A percentile compares a stretch with the other conserved stretches of the same genome.
Evolutionary conservation across 2,329 filamentous ascomycete genomes (phyloP).

Genomic region (Trichoderma oligosporum): DNA sequence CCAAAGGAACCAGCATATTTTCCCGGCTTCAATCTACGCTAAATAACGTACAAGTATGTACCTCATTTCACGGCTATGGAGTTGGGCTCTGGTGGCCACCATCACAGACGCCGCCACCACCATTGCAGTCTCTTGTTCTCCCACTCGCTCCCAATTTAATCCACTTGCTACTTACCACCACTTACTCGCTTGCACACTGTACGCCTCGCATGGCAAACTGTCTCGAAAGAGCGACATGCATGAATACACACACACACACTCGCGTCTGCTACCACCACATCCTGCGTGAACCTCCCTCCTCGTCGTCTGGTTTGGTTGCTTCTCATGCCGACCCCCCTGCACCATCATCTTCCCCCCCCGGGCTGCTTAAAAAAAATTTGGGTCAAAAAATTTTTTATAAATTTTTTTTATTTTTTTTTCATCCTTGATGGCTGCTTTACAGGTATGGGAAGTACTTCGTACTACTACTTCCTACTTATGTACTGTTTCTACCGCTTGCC

Average conservation of each 20-base stretch:
- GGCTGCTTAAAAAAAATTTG: conserved; percentile 1
- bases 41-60: neutral
- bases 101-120: neutral
- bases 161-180: no score
- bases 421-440: neutral
- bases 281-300: conserved; percentile 4
- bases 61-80: neutral
- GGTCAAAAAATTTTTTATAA: no score
- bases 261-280: neutral
- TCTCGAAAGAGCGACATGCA: conserved; percentile 18
- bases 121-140: neutral
- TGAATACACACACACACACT: neutral
- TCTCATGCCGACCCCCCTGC: conserved; percentile 8
- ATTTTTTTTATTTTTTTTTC: neutral
- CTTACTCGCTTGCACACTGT: neutral
- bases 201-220: neutral
- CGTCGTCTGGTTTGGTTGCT: neutral
- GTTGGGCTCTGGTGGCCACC: conserved; percentile 1
- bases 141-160: neutral
- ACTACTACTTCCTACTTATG: neutral
- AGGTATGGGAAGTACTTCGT: no score
- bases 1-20: neutral
- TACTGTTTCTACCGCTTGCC: neutral
- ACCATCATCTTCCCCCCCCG: neutral
- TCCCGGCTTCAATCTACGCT: conserved; percentile 15